A percentile compares a stretch with the other conserved stretches of the same genome.
Evolutionary conservation across 352 stramenopile genomes (phyloP).

Genomic region (Phytophthora cactorum): DNA sequence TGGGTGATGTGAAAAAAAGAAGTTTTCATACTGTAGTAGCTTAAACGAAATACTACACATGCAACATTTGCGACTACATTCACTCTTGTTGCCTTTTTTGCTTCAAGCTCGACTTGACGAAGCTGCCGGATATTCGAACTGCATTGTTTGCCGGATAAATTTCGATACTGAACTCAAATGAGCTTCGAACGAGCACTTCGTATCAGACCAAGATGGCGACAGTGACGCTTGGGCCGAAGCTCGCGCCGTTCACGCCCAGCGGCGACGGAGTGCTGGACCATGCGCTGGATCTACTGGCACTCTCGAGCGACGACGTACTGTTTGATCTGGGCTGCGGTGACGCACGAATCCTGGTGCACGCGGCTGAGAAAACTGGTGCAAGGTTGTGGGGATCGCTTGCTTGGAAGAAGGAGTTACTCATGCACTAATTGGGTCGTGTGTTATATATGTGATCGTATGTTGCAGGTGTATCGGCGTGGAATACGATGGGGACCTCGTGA

Average conservation of each 20-base stretch:
- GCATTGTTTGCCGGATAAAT: constrained; percentile 11
- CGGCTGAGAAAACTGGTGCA: constrained; percentile 49
- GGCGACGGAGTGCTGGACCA: constrained; percentile 65
- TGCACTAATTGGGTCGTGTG: background rate
- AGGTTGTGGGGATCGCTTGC: constrained; percentile 26
- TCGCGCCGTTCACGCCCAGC: constrained; percentile 85
- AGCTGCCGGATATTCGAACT: constrained; percentile 14
- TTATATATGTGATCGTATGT: background rate
- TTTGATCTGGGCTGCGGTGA: constrained; percentile 86
- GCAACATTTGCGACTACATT: constrained; percentile 3
- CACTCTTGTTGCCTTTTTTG: constrained; percentile 1
- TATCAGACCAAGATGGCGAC: constrained; percentile 15
- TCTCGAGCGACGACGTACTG: constrained; percentile 59
- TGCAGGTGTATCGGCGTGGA: constrained; percentile 77
- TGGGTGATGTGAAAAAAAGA: constrained; percentile 17
- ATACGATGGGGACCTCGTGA: constrained; percentile 69
- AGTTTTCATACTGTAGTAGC: constrained; percentile 6
- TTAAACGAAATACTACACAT: constrained; percentile 33
- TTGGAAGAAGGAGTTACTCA: background rate
- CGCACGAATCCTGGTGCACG: constrained; percentile 71
- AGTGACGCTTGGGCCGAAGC: constrained; percentile 49
- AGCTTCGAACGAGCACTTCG: constrained; percentile 3
- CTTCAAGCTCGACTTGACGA: constrained; percentile 20
- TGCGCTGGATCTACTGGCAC: constrained; percentile 69
- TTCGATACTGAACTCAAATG: constrained; percentile 23